Conservation (phyloP, 768 basidiomycete genomes). For the Gloeopeniophorella convolvens region DNA sequence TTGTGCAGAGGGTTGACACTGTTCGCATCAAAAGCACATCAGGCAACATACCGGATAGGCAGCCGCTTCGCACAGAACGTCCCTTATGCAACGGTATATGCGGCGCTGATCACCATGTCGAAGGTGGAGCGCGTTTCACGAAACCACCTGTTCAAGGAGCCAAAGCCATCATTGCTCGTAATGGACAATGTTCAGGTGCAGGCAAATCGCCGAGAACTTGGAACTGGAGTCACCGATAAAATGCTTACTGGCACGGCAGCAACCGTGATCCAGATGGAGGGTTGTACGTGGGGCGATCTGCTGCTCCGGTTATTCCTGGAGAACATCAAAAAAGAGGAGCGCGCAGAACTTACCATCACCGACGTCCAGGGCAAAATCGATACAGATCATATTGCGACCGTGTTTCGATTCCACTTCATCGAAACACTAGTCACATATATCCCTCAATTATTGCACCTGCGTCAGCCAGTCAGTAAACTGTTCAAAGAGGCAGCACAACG, state of each 20-base stretch:
- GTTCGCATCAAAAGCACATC: conserved; percentile 17
- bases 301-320: conserved; percentile 3
- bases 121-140: not conserved
- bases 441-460: conserved; percentile 1
- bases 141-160: not conserved
- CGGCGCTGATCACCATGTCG: conserved; percentile 10
- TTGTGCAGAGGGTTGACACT: conserved; percentile 8
- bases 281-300: conserved; percentile 5
- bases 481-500: not conserved
- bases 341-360: conserved; percentile 2
- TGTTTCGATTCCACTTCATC: conserved; percentile 7
- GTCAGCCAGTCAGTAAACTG: not conserved
- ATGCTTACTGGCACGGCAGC: conserved; percentile 22
- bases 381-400: not conserved
- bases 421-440: conserved; percentile 8
- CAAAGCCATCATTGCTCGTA: conserved; percentile 9
- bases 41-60: conserved; percentile 17
- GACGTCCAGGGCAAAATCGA: conserved; percentile 14
- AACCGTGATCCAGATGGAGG: conserved; percentile 11
- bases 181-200: conserved; percentile 19
- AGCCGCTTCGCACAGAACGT: conserved; percentile 13
- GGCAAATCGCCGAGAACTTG: conserved; percentile 2
- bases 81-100: conserved; percentile 5
- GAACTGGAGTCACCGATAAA: conserved; percentile 11
- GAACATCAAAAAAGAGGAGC: not conserved